Base-by-base conservation (phyloP, 805 yeast species). In the Hanseniaspora guilliermondii region DNA sequence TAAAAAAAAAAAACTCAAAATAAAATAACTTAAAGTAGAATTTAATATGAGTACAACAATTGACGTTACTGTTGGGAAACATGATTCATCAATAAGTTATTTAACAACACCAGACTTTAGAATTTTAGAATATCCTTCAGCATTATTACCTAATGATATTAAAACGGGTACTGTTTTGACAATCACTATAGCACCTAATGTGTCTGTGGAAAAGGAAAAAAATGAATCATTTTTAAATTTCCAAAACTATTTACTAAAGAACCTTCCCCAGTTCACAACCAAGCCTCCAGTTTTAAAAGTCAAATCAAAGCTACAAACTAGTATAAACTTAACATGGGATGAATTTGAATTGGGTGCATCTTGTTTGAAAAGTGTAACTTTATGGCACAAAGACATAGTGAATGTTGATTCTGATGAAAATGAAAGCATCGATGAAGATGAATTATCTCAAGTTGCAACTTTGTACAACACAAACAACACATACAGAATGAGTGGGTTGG, bases 251-350 rank as follows among this genome's bases (percentile, higher is more conserved):
- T 87, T 93, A 52, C 71, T 83, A 55, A 73, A 76, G 42, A 73
- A 80, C 2, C 91, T 83, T 65, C 96, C 96, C 32, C 74, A 76
- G 27, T 71, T 78, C 56, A 76, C 77, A 59, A 97, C 98, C 21
- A 66, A 75, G 56, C 61, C 74, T 1, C 98, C 98, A 0, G 73
- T 74, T 17, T 73, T 93, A 58, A 76, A 78, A 53, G 72, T 81
- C 39, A 76, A 79, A 53, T 93, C 91, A 65, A 80, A 84, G 48
- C 91, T 98, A 1, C 98, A 93, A 66, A 93, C 98, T 0, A 82
- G 93, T 53, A 87, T 95, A 66, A 97, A 89, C 19, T 75, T 93
- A 58, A 95, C 87, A 65, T 93, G 98, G 98, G 97, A 88, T 57
- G 77, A 82, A 12, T 71, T 93, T 53, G 80, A 85, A 47, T 70